Conservation (phyloP, 805 yeast species). For the Myxozyma neglecta region DNA sequence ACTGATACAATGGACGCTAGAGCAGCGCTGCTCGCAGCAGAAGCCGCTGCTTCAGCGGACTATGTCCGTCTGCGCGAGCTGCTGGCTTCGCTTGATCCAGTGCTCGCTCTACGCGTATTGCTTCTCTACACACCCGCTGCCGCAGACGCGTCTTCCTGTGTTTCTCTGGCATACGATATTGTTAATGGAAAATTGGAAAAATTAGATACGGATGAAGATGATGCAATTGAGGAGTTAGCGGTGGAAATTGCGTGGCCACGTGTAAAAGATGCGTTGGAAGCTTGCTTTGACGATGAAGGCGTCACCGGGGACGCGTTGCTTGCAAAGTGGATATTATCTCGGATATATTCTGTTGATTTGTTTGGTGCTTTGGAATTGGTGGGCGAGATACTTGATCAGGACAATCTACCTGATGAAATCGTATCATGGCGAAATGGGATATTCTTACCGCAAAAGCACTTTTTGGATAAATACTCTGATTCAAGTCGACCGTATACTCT, state of each 20-base stretch:
- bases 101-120: constrained; percentile 35
- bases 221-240: not conserved
- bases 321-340: constrained; percentile 35
- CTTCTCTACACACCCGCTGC: constrained; percentile 40
- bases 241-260: constrained; percentile 3
- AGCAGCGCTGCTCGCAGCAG: no score
- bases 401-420: constrained; percentile 21
- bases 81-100: no score
- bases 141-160: constrained; percentile 30
- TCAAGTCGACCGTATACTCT: constrained; percentile 12
- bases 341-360: constrained; percentile 37
- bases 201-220: not conserved
- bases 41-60: no score
- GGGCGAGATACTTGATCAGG: constrained; percentile 14
- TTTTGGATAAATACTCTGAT: constrained; percentile 23
- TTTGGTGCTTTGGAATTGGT: constrained; percentile 27
- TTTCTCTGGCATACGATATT: constrained; percentile 24
- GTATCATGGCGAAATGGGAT: constrained; percentile 38
- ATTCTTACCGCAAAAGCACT: constrained; percentile 35
- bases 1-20: no score
- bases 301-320: constrained; percentile 4
- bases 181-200: constrained; percentile 4
- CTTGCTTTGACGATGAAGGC: constrained; percentile 30
- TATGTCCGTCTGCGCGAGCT: no score
- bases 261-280: constrained; percentile 17